Base-by-base conservation (phyloP, 169 alveolate species). In the Plasmodium berghei region DNA sequence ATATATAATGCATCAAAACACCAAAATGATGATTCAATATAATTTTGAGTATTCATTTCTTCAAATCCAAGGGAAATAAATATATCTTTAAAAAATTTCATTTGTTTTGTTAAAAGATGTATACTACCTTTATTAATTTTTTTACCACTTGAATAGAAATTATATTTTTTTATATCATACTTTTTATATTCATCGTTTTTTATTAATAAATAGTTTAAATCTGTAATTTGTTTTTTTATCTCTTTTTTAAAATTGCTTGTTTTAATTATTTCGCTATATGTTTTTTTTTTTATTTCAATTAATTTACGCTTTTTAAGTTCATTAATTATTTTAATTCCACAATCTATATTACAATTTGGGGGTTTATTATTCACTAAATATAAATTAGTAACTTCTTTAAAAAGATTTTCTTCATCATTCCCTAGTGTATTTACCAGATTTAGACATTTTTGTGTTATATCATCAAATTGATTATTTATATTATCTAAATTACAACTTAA, bases 1-100 rank as follows among this genome's bases (percentile, higher is more conserved):
- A 98, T 98, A 96, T 97, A 99, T 52, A 99, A 96, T 9, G 99
- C 95, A 91, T 99, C 99, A 93, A 99, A 99, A 93, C 99, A 98
- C 99, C 99, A 98, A 95, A 99, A 99, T 5, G 99, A 97, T 58
- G 99, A 95, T 94, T 98, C 99, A 16, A 98, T 99, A 93, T 95
- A 99, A 85, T 97, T 96, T 87, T 98, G 96, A 22, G 99, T 98
- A 24, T 98, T 98, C 99, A 99, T 98, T 94, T 99, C 99, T 96
- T 98, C 98, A 93, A 98, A 97, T 24, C 99, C 99, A 96, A 97
- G 96, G 42, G 96, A 97, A n/a, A 96, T 69, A 80, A 96, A 91
- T 62, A 96, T 95, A 63, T 96, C 95, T 87, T 97, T 93, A 87
- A 96, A 95, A 40, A 94, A 95, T 20, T 93, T 91, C 87, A 97